Evolutionary conservation across 78 protist species (phyloP).

Genomic region (Planoprotostelium fungivorum): DNA sequence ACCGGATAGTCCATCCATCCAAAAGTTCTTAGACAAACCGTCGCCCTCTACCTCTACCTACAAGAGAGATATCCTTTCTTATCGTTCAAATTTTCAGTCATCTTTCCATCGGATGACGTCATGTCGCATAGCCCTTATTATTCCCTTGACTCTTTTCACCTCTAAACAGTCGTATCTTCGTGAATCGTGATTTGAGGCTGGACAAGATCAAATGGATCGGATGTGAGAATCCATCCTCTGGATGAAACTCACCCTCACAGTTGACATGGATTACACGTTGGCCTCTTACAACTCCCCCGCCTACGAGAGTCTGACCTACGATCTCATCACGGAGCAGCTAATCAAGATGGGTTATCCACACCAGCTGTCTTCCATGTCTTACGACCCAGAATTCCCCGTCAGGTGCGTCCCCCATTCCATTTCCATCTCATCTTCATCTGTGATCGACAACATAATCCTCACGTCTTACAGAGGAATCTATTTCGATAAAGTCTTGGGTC

Average conservation of each 20-base stretch:
- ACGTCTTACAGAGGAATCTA: slow-evolving; percentile 54
- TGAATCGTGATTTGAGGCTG: slow-evolving; percentile 39
- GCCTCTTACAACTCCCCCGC: slow-evolving; percentile 62
- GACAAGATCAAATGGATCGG: slow-evolving; percentile 61
- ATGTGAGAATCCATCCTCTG: slow-evolving; percentile 14
- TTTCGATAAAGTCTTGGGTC: slow-evolving; percentile 54
- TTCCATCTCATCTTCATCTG: too few relatives aligned
- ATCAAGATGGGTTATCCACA: slow-evolving; percentile 59
- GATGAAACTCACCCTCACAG: slow-evolving; percentile 1
- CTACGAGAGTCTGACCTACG: slow-evolving; percentile 56
- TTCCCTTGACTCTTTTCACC: background rate
- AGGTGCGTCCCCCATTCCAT: background rate
- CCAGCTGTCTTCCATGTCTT: slow-evolving; percentile 22
- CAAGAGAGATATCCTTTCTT: background rate
- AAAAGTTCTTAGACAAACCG: background rate
- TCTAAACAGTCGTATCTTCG: slow-evolving; percentile 34
- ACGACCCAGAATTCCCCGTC: slow-evolving; percentile 61
- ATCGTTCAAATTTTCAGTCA: too few relatives aligned
- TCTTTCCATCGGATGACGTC: background rate
- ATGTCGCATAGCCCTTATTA: background rate
- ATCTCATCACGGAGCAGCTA: slow-evolving; percentile 39
- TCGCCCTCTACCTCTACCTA: background rate
- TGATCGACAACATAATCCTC: too few relatives aligned
- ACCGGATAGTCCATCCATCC: background rate
- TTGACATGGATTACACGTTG: slow-evolving; percentile 71